Percentiles rank a stretch among this genome's conserved stretches.
These are phyloP conservation scores for Rhynchosporium graminicola DNA, from an alignment of 2,329 filamentous ascomycete species.

Conservation along the genomic window DNA sequence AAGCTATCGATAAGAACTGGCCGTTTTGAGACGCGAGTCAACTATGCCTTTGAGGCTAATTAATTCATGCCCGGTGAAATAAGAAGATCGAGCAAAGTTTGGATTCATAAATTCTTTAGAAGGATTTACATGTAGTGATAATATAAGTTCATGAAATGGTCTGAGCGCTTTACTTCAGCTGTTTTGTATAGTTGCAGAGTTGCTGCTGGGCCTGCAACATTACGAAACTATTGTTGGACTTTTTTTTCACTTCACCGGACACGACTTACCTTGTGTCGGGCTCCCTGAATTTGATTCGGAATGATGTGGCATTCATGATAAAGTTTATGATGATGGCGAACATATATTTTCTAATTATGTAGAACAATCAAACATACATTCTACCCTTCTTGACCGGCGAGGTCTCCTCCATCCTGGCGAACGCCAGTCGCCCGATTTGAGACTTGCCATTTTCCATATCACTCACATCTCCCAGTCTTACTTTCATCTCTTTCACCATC, in stretches of 20 bases:
- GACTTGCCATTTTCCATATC: conserved; percentile 19
- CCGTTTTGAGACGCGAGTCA: conserved; percentile 9
- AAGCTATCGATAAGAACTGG: conserved; percentile 18
- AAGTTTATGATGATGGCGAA: neutral
- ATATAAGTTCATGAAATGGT: too few species aligned
- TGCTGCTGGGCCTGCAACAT: too few species aligned
- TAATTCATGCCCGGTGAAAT: too few species aligned
- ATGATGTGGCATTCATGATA: neutral
- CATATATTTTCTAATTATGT: neutral
- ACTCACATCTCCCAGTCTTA: conserved; percentile 30
- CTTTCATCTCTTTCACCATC: conserved; percentile 32
- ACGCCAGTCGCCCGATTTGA: conserved; percentile 27
- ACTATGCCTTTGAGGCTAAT: neutral
- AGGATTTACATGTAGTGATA: too few species aligned
- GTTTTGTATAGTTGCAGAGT: too few species aligned
- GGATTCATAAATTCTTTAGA: too few species aligned
- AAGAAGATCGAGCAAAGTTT: too few species aligned
- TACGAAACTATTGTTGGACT: too few species aligned
- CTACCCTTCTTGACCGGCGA: conserved; percentile 24
- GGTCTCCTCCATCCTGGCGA: conserved; percentile 33
- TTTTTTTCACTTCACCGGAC: too few species aligned
- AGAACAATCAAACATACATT: conserved; percentile 26
- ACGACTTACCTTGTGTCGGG: too few species aligned
- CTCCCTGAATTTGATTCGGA: neutral
- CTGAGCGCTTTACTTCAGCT: too few species aligned